Conservation (phyloP, 169 alveolate species). For the Miamiensis avidus region DNA sequence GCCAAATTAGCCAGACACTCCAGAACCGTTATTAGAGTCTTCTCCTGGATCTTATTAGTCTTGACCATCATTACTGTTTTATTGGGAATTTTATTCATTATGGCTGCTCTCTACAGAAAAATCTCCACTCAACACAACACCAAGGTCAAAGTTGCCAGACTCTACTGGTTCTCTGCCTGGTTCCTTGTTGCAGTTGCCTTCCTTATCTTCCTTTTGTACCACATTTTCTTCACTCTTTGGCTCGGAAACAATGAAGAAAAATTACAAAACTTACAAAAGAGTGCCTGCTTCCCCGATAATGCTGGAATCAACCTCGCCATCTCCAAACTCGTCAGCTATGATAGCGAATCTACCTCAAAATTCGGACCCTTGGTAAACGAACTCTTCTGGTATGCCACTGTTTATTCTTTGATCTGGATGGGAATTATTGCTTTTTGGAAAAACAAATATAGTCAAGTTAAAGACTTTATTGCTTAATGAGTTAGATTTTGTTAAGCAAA, state of each 20-base stretch:
- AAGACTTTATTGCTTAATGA: not conserved
- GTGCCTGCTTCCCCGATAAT: not conserved
- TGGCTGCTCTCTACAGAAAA: not conserved
- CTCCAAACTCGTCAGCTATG: not conserved
- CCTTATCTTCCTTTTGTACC: not conserved
- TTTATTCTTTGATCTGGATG: not conserved
- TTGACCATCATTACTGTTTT: not conserved
- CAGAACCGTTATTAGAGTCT: not conserved
- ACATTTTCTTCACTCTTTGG: not conserved
- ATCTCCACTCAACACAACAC: not conserved
- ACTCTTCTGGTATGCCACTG: not conserved
- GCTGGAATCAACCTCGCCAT: not conserved
- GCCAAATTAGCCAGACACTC: not conserved
- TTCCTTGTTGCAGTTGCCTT: not conserved
- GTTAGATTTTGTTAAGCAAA: too few relatives aligned
- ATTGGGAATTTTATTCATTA: not conserved
- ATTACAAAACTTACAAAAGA: too few relatives aligned
- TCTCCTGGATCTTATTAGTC: not conserved
- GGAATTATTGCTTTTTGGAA: not conserved
- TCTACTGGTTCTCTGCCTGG: not conserved
- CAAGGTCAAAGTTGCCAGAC: not conserved
- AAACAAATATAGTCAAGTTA: not conserved
- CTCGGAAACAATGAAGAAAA: not conserved
- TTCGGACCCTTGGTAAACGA: not conserved
- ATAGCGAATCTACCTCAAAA: not conserved